Percentiles rank a stretch among this genome's conserved stretches.
Conservation (phyloP, 2,329 filamentous ascomycete genomes). For the Stemphylium vesicarium region DNA sequence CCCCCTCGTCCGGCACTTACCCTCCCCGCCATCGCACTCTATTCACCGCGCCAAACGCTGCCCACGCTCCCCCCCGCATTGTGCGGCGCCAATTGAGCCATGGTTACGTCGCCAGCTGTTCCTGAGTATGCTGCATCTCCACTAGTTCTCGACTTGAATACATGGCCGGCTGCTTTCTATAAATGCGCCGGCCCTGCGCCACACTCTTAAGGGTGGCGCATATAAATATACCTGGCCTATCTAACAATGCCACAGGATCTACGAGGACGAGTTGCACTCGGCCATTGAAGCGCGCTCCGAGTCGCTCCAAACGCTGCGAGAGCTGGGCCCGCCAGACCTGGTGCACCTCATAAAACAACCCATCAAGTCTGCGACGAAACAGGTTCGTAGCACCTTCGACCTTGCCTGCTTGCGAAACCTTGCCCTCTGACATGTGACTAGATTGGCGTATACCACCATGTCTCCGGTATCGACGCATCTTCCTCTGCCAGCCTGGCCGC, state of each 20-base stretch:
- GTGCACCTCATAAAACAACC: constrained; percentile 89
- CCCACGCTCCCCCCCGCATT: constrained; percentile 14
- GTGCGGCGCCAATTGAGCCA: constrained; percentile 42
- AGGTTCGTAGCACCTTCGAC: constrained; percentile 52
- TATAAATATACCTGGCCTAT: neutral
- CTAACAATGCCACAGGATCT: constrained; percentile 67
- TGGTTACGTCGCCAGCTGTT: constrained; percentile 52
- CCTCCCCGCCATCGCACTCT: constrained; percentile 14
- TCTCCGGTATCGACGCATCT: constrained; percentile 94
- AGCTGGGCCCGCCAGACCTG: constrained; percentile 93
- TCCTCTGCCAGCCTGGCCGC: constrained; percentile 96
- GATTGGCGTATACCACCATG: constrained; percentile 96
- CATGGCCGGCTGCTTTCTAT: neutral
- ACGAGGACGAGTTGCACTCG: constrained; percentile 90
- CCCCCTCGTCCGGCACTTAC: constrained; percentile 18
- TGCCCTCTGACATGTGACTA: constrained; percentile 48
- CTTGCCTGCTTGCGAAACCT: constrained; percentile 4
- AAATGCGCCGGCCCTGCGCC: constrained; percentile 2
- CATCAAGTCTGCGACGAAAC: constrained; percentile 63
- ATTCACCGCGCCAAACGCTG: constrained; percentile 1
- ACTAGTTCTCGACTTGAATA: constrained; percentile 11
- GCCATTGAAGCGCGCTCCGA: constrained; percentile 93
- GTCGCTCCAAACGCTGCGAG: constrained; percentile 80
- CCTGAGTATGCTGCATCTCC: constrained; percentile 49
- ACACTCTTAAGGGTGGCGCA: neutral